Conservation (phyloP, 495 filamentous ascomycete genomes). For the Platismatia glauca region DNA sequence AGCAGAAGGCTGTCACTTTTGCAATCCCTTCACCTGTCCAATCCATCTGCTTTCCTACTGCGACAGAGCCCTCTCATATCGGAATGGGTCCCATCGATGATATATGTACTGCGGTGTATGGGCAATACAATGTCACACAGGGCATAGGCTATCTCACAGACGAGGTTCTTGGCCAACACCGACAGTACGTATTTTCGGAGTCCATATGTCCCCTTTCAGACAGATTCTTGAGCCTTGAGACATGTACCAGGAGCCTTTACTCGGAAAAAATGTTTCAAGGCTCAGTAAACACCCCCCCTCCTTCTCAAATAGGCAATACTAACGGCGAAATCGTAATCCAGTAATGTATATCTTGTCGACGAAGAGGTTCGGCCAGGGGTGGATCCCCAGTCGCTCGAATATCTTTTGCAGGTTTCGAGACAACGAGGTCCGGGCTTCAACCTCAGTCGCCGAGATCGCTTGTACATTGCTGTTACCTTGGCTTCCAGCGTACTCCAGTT, state of each 20-base stretch:
- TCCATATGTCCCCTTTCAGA: too few species aligned
- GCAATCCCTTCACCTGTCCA: not conserved
- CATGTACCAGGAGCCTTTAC: too few species aligned
- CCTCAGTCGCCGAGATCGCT: slow-evolving; percentile 26
- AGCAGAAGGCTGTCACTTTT: not conserved
- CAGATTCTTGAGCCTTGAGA: too few species aligned
- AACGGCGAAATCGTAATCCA: too few species aligned
- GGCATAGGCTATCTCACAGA: slow-evolving; percentile 4
- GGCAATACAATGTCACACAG: not conserved
- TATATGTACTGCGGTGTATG: not conserved
- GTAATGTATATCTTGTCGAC: slow-evolving; percentile 1
- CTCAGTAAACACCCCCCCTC: too few species aligned
- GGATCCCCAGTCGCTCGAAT: slow-evolving; percentile 8
- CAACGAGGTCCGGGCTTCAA: not conserved
- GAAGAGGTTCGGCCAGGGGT: not conserved
- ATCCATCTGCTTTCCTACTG: not conserved
- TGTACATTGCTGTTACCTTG: slow-evolving; percentile 28
- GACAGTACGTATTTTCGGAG: too few species aligned
- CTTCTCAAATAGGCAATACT: too few species aligned
- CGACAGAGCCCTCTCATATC: not conserved
- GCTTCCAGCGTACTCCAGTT: slow-evolving; percentile 32
- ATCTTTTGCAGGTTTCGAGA: not conserved
- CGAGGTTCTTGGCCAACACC: not conserved
- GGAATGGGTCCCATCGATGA: not conserved
- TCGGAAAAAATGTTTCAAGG: too few species aligned